Conservation (phyloP, 1,284 basidiomycete species). For the Trametes polyzona region DNA sequence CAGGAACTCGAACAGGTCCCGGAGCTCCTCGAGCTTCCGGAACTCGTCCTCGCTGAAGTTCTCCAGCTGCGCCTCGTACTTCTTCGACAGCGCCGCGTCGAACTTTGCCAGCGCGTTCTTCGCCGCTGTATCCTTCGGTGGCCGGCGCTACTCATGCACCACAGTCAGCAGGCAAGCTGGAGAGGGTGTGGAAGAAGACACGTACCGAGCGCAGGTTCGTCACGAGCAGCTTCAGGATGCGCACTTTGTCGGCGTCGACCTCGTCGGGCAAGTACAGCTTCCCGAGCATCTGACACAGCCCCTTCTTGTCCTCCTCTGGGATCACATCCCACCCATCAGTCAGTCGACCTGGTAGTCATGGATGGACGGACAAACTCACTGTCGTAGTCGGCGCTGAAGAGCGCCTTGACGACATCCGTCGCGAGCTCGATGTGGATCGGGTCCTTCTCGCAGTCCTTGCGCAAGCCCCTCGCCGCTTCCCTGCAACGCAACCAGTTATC, state of each 20-base stretch:
- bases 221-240: conserved; percentile 66
- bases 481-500: conserved; percentile 25
- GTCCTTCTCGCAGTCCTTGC: conserved; percentile 47
- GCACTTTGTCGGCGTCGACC: conserved; percentile 63
- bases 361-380: conserved; percentile 37
- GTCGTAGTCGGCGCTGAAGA: conserved; percentile 53
- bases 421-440: conserved; percentile 82
- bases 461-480: conserved; percentile 39
- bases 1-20: conserved; percentile 67
- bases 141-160: conserved; percentile 59
- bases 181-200: background rate
- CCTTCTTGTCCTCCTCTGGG: conserved; percentile 81
- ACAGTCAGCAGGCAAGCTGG: background rate
- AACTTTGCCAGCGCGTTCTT: conserved; percentile 77
- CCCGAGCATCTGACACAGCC: conserved; percentile 76
- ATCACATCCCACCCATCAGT: background rate
- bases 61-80: conserved; percentile 60
- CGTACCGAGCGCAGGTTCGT: conserved; percentile 64
- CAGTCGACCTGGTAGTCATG: background rate
- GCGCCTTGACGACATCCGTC: conserved; percentile 68
- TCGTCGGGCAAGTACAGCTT: conserved; percentile 80
- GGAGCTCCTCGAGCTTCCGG: conserved; percentile 59
- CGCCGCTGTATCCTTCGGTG: conserved; percentile 69
- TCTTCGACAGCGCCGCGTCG: conserved; percentile 58
- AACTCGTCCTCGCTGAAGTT: conserved; percentile 75